A percentile compares a stretch with the other conserved stretches of the same genome.
phyloP scores from a whole-genome alignment of 495 filamentous ascomycete genomes.

The Podospora sp. region DNA sequence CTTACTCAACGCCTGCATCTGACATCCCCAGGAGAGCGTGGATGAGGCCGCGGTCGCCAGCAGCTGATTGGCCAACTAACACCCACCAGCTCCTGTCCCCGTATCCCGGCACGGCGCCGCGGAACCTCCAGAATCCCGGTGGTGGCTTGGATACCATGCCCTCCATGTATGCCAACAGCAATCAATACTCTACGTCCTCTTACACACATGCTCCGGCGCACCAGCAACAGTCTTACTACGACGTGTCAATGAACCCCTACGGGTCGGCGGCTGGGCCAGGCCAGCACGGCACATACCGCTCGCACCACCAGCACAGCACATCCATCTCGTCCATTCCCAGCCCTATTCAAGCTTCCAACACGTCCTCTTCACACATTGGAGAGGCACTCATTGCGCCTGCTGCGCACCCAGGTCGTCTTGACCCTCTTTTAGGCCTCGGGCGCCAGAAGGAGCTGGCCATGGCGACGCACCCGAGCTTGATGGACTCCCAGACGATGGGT shows the following conservation, averaged over 20 bases:
- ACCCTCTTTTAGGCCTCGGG: constrained; percentile 29
- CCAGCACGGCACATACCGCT: constrained; percentile 6
- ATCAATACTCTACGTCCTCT: constrained; percentile 27
- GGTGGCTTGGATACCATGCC: constrained; percentile 31
- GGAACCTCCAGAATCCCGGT: constrained; percentile 30
- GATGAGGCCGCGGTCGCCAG: constrained; percentile 20
- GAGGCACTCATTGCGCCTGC: constrained; percentile 44
- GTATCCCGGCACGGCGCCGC: constrained; percentile 29
- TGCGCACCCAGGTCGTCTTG: constrained; percentile 28
- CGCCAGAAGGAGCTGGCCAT: constrained; percentile 39
- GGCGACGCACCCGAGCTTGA: constrained; percentile 22
- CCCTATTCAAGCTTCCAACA: constrained; percentile 45
- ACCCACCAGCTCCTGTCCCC: constrained; percentile 25
- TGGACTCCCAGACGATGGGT: constrained; percentile 23
- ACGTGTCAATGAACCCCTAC: constrained; percentile 24
- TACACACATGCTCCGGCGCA: constrained; percentile 7
- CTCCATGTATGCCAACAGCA: constrained; percentile 13
- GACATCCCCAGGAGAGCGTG: constrained; percentile 31
- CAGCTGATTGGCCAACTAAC: constrained; percentile 19
- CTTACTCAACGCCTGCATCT: constrained; percentile 51
- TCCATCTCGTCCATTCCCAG: constrained; percentile 45
- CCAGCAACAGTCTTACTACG: constrained; percentile 22
- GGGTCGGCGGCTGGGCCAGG: background rate
- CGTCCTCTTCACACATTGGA: constrained; percentile 43
- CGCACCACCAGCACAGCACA: constrained; percentile 30